These are phyloP conservation scores for Penicillium paradoxum DNA, from an alignment of 495 filamentous ascomycete species.

Conservation along the genomic window DNA sequence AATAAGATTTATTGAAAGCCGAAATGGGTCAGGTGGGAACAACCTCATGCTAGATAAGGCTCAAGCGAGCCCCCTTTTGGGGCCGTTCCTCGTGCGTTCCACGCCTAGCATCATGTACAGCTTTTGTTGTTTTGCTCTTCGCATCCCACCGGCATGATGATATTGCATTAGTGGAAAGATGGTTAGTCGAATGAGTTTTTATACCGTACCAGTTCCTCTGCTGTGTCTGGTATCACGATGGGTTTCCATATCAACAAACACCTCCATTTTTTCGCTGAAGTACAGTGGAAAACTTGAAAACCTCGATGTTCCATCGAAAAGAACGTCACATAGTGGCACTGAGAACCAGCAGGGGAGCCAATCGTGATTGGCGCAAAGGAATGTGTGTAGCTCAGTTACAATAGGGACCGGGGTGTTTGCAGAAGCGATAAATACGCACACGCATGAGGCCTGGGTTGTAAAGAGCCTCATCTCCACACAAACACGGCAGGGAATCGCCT, in stretches of 20 bases:
- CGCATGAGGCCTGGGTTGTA: not conserved
- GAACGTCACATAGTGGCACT: not conserved
- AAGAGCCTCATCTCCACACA: not conserved
- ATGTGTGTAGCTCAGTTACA: not conserved
- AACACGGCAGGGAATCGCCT: no score
- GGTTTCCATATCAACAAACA: not conserved
- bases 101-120: not conserved
- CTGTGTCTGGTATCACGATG: not conserved
- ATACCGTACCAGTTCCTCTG: not conserved
- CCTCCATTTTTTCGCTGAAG: not conserved
- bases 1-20: not conserved
- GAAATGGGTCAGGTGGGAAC: not conserved
- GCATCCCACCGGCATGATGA: slow-evolving; percentile 14
- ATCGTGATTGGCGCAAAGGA: not conserved
- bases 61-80: not conserved
- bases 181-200: slow-evolving; percentile 21
- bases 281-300: not conserved
- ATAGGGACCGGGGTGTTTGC: not conserved
- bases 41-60: not conserved
- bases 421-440: not conserved
- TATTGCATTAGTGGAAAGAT: slow-evolving; percentile 16
- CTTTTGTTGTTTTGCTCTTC: slow-evolving; percentile 1
- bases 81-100: no score
- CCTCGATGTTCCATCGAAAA: not conserved
- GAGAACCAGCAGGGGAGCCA: not conserved